Evolutionary conservation across 257 asterid species (phyloP).

Genomic region (Solanum piurae): DNA sequence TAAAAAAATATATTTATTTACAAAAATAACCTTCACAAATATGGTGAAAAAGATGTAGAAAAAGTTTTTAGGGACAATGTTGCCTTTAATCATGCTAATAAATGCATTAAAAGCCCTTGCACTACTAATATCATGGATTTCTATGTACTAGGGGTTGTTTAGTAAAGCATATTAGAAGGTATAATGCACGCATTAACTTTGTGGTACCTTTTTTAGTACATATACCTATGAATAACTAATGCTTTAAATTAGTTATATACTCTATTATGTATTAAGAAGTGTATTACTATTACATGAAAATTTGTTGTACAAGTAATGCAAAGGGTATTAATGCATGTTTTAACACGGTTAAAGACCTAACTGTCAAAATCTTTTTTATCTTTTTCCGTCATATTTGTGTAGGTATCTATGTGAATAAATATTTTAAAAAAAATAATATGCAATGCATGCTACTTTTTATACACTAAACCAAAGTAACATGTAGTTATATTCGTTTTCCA

Average conservation of each 20-base stretch:
- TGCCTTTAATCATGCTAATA: not conserved
- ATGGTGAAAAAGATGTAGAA: not conserved
- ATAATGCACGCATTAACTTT: not conserved
- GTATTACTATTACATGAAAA: not conserved
- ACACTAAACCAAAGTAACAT: not conserved
- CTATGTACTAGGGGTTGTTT: not conserved
- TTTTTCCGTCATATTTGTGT: not conserved
- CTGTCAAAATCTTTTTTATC: not conserved
- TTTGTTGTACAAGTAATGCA: too few relatives aligned
- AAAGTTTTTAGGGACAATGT: not conserved
- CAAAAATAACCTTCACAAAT: not conserved
- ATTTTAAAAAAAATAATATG: fast-evolving
- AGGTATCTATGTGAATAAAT: not conserved
- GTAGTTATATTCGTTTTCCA: not conserved
- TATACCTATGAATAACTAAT: not conserved
- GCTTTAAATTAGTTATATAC: not conserved
- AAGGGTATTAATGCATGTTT: not conserved
- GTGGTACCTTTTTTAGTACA: not conserved
- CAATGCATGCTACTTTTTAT: not conserved
- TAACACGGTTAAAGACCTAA: not conserved
- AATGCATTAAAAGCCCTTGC: not conserved
- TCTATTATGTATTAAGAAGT: too few relatives aligned
- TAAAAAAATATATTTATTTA: too few relatives aligned
- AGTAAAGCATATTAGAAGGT: not conserved
- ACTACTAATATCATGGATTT: not conserved